Evolutionary conservation across 2,329 filamentous ascomycete genomes (phyloP).

Genomic region (Lizonia empirigonia): DNA sequence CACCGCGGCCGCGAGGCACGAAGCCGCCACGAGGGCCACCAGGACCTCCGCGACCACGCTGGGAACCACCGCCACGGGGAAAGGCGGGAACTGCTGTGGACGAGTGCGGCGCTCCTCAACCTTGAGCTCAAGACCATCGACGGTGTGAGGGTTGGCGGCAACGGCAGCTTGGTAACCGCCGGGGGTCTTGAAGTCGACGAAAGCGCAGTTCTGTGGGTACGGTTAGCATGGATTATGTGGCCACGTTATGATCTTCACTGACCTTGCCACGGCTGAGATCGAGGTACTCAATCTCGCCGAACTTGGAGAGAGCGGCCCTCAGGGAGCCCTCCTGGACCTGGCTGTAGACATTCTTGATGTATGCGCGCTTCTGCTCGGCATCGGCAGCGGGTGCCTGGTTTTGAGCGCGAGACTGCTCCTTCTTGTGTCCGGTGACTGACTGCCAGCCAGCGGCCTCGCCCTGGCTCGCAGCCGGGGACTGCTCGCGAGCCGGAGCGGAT

Average conservation of each 20-base stretch:
- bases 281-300: constrained; percentile 67
- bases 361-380: constrained; percentile 79
- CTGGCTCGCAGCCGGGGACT: constrained; percentile 51
- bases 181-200: constrained; percentile 85
- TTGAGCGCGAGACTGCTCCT: constrained; percentile 79
- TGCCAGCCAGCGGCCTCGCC: constrained; percentile 79
- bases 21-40: constrained; percentile 69
- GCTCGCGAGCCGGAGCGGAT: constrained; percentile 44
- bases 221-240: constrained; percentile 21
- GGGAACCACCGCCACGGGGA: constrained; percentile 51
- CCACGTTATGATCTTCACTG: constrained; percentile 35
- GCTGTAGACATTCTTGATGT: constrained; percentile 94
- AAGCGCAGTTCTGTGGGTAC: constrained; percentile 80
- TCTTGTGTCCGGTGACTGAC: constrained; percentile 77
- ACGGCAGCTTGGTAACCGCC: constrained; percentile 84
- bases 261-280: constrained; percentile 77
- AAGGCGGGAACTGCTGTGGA: constrained; percentile 45
- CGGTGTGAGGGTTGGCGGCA: constrained; percentile 80
- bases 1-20: constrained; percentile 71
- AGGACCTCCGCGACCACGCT: constrained; percentile 66
- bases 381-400: constrained; percentile 66
- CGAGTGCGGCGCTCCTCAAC: constrained; percentile 85
- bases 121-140: constrained; percentile 80
- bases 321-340: constrained; percentile 80
- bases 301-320: constrained; percentile 71